Conservation (phyloP, 2,329 filamentous ascomycete genomes). For the Phialocephala sp. region DNA sequence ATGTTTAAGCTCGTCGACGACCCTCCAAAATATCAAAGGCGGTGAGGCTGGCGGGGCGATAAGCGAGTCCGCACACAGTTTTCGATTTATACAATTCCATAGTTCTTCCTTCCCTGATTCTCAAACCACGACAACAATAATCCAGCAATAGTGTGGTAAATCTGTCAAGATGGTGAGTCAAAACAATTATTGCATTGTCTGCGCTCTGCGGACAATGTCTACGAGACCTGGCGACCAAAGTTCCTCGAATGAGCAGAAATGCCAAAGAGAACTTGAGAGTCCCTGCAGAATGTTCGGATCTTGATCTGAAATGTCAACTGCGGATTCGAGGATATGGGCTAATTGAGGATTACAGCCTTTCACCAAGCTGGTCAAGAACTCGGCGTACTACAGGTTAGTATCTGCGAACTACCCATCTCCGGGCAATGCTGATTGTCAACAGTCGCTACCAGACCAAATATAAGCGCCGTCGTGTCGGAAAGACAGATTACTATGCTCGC, state of each 20-base stretch:
- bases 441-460: conserved; percentile 99
- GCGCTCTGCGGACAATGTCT: conserved; percentile 16
- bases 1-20: conserved; percentile 17
- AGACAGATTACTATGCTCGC: conserved; percentile 99
- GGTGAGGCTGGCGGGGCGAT: conserved; percentile 21
- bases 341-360: conserved; percentile 66
- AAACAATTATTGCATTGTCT: conserved; percentile 38
- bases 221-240: conserved; percentile 20
- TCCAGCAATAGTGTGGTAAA: conserved; percentile 44
- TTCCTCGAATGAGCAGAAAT: conserved; percentile 39
- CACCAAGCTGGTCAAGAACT: conserved; percentile 97
- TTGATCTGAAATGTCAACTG: conserved; percentile 98
- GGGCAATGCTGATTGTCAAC: conserved; percentile 39
- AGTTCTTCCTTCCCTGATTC: conserved; percentile 17
- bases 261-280: conserved; percentile 47
- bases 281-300: conserved; percentile 98
- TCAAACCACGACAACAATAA: conserved; percentile 48
- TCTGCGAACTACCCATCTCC: conserved; percentile 33
- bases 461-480: conserved; percentile 92
- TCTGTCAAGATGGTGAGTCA: conserved; percentile 73
- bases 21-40: conserved; percentile 9
- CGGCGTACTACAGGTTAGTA: conserved; percentile 96
- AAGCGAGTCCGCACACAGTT: conserved; percentile 28
- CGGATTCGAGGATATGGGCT: conserved; percentile 77
- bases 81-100: conserved; percentile 20